phyloP scores from a whole-genome alignment of 441 rosid genomes.

The Erodium trifolium region DNA sequence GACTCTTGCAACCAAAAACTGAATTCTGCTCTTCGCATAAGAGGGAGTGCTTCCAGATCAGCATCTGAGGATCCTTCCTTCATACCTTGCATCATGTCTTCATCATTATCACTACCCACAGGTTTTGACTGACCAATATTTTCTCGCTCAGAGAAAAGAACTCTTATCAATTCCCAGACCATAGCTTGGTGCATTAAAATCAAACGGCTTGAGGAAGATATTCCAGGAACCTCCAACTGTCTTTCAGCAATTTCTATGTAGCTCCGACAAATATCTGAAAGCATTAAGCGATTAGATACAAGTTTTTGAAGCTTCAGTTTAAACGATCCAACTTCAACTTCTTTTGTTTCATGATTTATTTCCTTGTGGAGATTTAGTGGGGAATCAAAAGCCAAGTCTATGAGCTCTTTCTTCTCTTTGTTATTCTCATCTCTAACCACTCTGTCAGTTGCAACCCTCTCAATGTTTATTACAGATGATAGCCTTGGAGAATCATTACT shows the following conservation, averaged over 20 bases:
- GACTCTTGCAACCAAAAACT: conserved; percentile 90
- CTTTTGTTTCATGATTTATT: conserved; percentile 46
- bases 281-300: conserved; percentile 52
- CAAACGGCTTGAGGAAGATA: conserved; percentile 58
- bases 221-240: conserved; percentile 70
- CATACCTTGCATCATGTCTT: conserved; percentile 81
- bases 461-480: conserved; percentile 69
- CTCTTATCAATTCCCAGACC: conserved; percentile 93
- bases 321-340: conserved; percentile 59
- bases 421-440: conserved; percentile 64
- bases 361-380: conserved; percentile 71
- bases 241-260: conserved; percentile 76
- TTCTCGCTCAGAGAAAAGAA: conserved; percentile 80
- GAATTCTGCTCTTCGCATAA: conserved; percentile 88
- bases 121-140: conserved; percentile 42
- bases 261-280: conserved; percentile 69
- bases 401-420: conserved; percentile 61
- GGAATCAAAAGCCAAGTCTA: conserved; percentile 57
- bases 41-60: conserved; percentile 70
- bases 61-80: conserved; percentile 61
- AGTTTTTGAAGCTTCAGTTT: conserved; percentile 68
- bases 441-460: conserved; percentile 80
- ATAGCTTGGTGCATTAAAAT: conserved; percentile 86
- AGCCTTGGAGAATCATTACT: conserved; percentile 38
- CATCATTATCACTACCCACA: conserved; percentile 71